These are phyloP conservation scores for Trichoderma aggressivum DNA, from an alignment of 2,329 filamentous ascomycete species.

Conservation along the genomic window DNA sequence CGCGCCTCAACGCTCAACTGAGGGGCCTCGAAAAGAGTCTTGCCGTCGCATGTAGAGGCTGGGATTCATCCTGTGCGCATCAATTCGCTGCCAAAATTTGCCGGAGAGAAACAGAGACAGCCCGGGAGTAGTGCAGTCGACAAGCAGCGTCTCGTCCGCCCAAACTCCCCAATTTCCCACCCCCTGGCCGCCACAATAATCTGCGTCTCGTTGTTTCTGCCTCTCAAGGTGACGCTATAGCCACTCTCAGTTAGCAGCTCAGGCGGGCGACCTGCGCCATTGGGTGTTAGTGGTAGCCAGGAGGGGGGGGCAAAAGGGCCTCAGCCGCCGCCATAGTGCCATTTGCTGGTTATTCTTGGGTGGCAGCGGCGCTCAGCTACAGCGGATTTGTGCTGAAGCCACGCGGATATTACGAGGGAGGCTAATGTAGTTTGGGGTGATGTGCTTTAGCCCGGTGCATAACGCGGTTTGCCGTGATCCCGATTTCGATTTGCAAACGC, in stretches of 20 bases:
- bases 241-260: slow-evolving; percentile 12
- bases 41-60: neutral
- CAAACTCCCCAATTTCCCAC: neutral
- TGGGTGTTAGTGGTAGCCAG: slow-evolving; percentile 8
- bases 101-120: neutral
- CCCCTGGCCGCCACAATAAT: slow-evolving; percentile 10
- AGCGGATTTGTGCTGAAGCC: neutral
- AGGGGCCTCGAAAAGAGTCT: neutral
- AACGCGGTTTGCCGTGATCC: slow-evolving; percentile 7
- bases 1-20: neutral
- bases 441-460: neutral
- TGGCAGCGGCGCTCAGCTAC: slow-evolving; percentile 1
- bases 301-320: neutral
- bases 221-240: neutral
- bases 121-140: neutral
- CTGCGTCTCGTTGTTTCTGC: neutral
- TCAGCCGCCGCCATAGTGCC: slow-evolving; percentile 15
- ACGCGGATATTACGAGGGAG: slow-evolving; percentile 1
- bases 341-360: neutral
- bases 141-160: neutral
- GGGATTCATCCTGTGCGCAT: neutral
- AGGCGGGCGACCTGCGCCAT: slow-evolving; percentile 11
- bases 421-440: neutral
- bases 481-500: neutral
- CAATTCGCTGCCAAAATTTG: neutral